Conservation (phyloP, 2,329 filamentous ascomycete species). For the Pezicula radicicola region DNA sequence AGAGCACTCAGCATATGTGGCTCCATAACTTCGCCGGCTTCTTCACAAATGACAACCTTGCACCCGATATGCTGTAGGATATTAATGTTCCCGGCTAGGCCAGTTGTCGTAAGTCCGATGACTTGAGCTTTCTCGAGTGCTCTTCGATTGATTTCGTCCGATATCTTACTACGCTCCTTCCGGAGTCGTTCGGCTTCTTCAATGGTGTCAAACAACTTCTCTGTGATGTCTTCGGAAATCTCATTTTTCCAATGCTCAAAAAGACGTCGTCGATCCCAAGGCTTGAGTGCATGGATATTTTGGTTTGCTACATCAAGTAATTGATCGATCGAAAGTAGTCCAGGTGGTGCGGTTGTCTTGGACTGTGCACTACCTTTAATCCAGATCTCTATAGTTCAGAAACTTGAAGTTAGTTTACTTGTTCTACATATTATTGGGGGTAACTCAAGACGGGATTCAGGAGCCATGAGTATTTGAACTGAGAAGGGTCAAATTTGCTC, state of each 20-base stretch:
- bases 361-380: too few relatives aligned
- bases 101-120: slow-evolving; percentile 52
- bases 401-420: too few relatives aligned
- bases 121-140: slow-evolving; percentile 30
- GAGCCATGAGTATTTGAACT: too few relatives aligned
- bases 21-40: slow-evolving; percentile 41
- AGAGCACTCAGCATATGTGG: slow-evolving; percentile 37
- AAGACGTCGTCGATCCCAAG: slow-evolving; percentile 7
- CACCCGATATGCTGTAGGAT: slow-evolving; percentile 11
- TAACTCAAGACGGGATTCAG: too few relatives aligned
- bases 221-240: slow-evolving; percentile 3
- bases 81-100: slow-evolving; percentile 43
- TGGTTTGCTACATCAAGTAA: slow-evolving; percentile 3
- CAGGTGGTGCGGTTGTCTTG: too few relatives aligned
- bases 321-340: background rate
- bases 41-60: slow-evolving; percentile 34
- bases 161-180: slow-evolving; percentile 3
- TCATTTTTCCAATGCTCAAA: slow-evolving; percentile 9
- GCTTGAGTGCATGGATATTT: slow-evolving; percentile 7
- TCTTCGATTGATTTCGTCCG: slow-evolving; percentile 12
- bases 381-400: too few relatives aligned
- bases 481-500: background rate
- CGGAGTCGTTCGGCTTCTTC: background rate
- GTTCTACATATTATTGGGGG: too few relatives aligned
- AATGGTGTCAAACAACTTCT: slow-evolving; percentile 10